phyloP scores from a whole-genome alignment of 495 filamentous ascomycete species.

The Geopyxis carbonaria region DNA sequence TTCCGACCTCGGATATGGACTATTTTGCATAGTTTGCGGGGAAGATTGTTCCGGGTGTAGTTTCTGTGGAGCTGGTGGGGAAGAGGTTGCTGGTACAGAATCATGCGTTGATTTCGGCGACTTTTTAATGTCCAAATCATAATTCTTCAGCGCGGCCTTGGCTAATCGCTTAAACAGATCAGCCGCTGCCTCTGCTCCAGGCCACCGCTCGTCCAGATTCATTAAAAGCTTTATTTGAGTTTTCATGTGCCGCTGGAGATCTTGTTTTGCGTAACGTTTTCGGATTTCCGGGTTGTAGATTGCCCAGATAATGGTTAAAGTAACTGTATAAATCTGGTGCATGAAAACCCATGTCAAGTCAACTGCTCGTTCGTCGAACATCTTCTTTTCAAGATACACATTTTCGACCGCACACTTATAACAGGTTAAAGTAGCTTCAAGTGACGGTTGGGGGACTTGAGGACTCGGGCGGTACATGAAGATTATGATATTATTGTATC shows the following conservation, averaged over 20 bases:
- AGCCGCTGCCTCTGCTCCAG: conserved; percentile 66
- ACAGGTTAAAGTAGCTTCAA: conserved; percentile 54
- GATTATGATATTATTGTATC: conserved; percentile 70
- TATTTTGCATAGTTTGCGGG: no score
- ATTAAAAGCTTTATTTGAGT: conserved; percentile 57
- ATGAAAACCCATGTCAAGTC: conserved; percentile 89
- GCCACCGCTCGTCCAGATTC: conserved; percentile 67
- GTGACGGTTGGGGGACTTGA: conserved; percentile 68
- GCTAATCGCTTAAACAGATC: conserved; percentile 65
- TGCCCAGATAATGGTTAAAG: conserved; percentile 78
- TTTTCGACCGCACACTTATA: conserved; percentile 68
- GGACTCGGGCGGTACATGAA: conserved; percentile 75
- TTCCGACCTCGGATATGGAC: conserved; percentile 1
- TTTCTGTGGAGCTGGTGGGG: no score
- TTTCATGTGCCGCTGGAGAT: conserved; percentile 52
- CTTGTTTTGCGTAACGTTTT: conserved; percentile 43
- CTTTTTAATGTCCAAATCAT: conserved; percentile 38
- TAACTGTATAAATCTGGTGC: conserved; percentile 65
- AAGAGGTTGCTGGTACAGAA: not conserved
- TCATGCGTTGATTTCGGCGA: conserved; percentile 9
- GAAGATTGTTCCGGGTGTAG: no score
- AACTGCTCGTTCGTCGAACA: conserved; percentile 53
- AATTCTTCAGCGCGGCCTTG: conserved; percentile 67
- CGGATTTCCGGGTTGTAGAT: conserved; percentile 73
- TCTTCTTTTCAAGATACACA: conserved; percentile 56